Evolutionary conservation across 768 basidiomycete genomes (phyloP).

Genomic region (Trametes sanguinea): DNA sequence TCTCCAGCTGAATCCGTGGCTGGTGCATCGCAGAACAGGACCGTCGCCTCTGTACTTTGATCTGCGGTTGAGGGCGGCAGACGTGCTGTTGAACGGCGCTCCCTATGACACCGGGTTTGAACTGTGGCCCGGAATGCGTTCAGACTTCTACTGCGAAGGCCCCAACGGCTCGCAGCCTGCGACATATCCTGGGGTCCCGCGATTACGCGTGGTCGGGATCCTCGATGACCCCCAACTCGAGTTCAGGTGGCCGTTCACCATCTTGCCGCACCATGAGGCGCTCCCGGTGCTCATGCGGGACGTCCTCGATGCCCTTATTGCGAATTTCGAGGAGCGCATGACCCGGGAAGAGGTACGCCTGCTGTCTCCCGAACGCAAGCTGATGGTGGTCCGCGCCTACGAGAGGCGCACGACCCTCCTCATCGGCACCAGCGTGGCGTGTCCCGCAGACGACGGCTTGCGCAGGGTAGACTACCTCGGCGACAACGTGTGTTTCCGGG

Average conservation of each 20-base stretch:
- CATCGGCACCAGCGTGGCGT: constrained; percentile 26
- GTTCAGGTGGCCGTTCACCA: constrained; percentile 60
- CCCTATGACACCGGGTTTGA: not conserved
- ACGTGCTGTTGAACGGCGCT: constrained; percentile 25
- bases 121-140: not conserved
- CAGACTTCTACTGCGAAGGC: constrained; percentile 18
- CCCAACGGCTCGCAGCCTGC: constrained; percentile 54
- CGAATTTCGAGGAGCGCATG: constrained; percentile 43
- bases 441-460: constrained; percentile 32
- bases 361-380: constrained; percentile 22
- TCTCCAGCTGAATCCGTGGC: constrained; percentile 58
- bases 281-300: constrained; percentile 45
- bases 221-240: constrained; percentile 50
- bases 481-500: constrained; percentile 49
- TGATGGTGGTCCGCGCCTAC: constrained; percentile 24
- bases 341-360: constrained; percentile 28
- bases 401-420: constrained; percentile 25
- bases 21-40: constrained; percentile 45
- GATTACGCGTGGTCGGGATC: constrained; percentile 55
- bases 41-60: constrained; percentile 53
- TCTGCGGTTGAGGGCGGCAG: constrained; percentile 34
- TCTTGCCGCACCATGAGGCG: constrained; percentile 29
- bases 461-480: constrained; percentile 51
- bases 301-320: constrained; percentile 48
- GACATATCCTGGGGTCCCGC: constrained; percentile 60